A percentile compares a stretch with the other conserved stretches of the same genome.
Evolutionary conservation across 352 stramenopile species (phyloP).

Genomic region (Phytophthora pistaciae): DNA sequence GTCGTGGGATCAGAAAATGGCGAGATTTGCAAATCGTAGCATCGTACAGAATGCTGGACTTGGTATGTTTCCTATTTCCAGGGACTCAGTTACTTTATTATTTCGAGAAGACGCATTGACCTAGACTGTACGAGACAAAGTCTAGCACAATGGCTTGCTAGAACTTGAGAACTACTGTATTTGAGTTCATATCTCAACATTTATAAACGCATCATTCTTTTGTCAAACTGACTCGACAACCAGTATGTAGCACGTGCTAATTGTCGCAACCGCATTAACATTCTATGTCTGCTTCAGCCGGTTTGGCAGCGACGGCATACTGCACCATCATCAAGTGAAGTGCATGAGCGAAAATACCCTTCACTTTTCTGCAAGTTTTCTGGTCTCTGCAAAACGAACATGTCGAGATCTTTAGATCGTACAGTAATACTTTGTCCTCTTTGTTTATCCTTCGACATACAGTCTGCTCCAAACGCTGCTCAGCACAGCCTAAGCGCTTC

Average conservation of each 20-base stretch:
- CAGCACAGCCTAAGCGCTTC: background rate
- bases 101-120: background rate
- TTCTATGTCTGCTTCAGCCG: background rate
- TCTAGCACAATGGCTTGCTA: background rate
- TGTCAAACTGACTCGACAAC: background rate
- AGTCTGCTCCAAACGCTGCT: background rate
- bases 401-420: background rate
- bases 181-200: background rate
- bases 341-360: background rate
- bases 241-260: background rate
- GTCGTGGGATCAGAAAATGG: slow-evolving; percentile 10
- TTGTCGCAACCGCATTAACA: background rate
- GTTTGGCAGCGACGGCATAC: background rate
- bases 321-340: background rate
- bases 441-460: background rate
- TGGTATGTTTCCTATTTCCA: slow-evolving; percentile 1
- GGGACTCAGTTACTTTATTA: slow-evolving; percentile 3
- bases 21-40: slow-evolving; percentile 27
- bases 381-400: background rate
- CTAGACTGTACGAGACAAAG: background rate
- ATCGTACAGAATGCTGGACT: slow-evolving; percentile 13
- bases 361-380: background rate
- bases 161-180: background rate
- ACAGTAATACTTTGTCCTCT: background rate
- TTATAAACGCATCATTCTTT: background rate